Evolutionary conservation across 1,139 yeast species (phyloP).

Genomic region (Torulaspora pretoriensis): DNA sequence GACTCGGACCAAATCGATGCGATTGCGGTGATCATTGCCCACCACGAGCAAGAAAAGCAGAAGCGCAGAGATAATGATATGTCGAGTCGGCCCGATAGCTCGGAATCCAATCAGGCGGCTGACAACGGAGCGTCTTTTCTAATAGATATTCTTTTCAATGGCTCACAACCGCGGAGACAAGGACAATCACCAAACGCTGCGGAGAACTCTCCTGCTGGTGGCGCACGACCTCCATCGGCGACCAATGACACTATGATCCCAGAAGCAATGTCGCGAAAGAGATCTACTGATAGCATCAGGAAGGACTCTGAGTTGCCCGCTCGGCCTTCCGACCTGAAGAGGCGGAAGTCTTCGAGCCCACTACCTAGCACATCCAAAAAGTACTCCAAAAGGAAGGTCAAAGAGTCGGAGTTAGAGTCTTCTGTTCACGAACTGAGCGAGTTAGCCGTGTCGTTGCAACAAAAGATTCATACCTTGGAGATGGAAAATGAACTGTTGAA

Average conservation of each 20-base stretch:
- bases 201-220: background rate
- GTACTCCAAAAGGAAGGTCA: conserved; percentile 41
- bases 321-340: background rate
- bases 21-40: conserved; percentile 66
- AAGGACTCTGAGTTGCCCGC: background rate
- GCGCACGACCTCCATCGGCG: background rate
- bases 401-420: conserved; percentile 80
- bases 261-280: background rate
- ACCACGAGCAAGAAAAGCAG: conserved; percentile 45
- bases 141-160: conserved; percentile 12
- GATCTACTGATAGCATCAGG: background rate
- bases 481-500: conserved; percentile 80
- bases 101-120: background rate
- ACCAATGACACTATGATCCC: background rate
- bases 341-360: conserved; percentile 1
- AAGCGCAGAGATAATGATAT: conserved; percentile 4
- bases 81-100: background rate
- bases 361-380: background rate
- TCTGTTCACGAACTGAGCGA: conserved; percentile 61
- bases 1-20: conserved; percentile 66
- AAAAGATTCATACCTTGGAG: conserved; percentile 62
- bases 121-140: conserved; percentile 13
- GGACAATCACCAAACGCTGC: background rate
- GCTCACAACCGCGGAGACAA: conserved; percentile 13
- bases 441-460: conserved; percentile 55